phyloP scores from a whole-genome alignment of 2,329 filamentous ascomycete genomes.

The Botrytis deweyae region DNA sequence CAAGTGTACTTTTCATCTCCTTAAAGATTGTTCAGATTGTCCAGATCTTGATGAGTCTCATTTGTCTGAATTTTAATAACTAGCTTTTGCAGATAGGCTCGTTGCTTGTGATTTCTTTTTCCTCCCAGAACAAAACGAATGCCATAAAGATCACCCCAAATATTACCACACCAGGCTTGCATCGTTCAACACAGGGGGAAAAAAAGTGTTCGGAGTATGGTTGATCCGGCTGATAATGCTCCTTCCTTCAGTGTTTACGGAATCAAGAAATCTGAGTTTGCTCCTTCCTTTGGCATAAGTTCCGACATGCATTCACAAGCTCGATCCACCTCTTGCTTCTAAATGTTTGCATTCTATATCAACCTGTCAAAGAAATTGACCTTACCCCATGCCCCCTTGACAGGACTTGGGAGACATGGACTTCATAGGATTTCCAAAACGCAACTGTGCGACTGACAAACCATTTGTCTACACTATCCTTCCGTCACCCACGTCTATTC shows the following conservation, averaged over 20 bases:
- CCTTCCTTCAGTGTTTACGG: neutral
- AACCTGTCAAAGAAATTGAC: neutral
- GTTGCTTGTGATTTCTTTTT: neutral
- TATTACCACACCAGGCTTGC: neutral
- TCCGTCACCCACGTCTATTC: slow-evolving; percentile 7
- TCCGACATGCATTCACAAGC: neutral
- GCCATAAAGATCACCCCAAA: neutral
- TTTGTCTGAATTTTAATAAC: neutral
- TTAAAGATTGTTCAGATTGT: neutral
- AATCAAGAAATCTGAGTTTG: neutral
- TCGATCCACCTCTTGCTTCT: neutral
- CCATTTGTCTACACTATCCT: slow-evolving; percentile 10
- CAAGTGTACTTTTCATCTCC: neutral
- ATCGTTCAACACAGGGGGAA: too few species aligned
- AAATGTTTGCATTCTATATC: neutral
- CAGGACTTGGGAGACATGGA: neutral
- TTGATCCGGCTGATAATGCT: neutral
- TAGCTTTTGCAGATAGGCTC: neutral
- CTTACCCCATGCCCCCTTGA: neutral
- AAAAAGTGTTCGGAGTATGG: neutral
- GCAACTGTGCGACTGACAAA: neutral
- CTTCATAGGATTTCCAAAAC: neutral
- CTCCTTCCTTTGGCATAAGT: neutral
- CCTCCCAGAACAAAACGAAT: neutral
- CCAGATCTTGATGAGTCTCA: neutral